phyloP scores from a whole-genome alignment of 257 asterid species.

The Nicotiana tomentosiformis region DNA sequence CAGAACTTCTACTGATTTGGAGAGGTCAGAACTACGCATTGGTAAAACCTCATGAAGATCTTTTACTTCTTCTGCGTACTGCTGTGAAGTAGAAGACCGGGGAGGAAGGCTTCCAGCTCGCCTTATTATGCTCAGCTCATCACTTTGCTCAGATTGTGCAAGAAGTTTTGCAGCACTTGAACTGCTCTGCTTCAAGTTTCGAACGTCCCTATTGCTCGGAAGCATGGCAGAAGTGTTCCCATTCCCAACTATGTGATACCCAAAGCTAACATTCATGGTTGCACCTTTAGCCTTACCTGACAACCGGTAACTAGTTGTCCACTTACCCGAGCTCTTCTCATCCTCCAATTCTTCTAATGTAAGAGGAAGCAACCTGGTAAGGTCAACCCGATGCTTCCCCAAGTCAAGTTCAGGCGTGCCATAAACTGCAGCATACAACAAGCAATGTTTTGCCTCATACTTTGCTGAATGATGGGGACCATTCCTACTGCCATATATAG shows the following conservation, averaged over 20 bases:
- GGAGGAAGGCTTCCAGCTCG: slow-evolving; percentile 65
- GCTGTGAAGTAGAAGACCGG: slow-evolving; percentile 31
- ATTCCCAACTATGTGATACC: slow-evolving; percentile 51
- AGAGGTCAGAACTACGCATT: slow-evolving; percentile 37
- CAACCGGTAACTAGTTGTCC: slow-evolving; percentile 90
- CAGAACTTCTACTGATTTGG: slow-evolving; percentile 58
- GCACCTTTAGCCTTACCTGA: slow-evolving; percentile 87
- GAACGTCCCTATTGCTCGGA: slow-evolving; percentile 22
- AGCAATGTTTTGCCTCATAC: slow-evolving; percentile 78
- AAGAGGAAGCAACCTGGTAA: slow-evolving; percentile 89
- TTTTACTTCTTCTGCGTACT: slow-evolving; percentile 51
- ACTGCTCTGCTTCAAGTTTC: slow-evolving; percentile 27
- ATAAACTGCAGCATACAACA: slow-evolving; percentile 62
- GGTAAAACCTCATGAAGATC: slow-evolving; percentile 87
- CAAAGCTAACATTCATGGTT: slow-evolving; percentile 71
- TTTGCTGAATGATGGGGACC: slow-evolving; percentile 84
- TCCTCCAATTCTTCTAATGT: slow-evolving; percentile 86
- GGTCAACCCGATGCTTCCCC: slow-evolving; percentile 83
- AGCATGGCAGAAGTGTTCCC: slow-evolving; percentile 16
- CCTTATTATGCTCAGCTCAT: slow-evolving; percentile 27
- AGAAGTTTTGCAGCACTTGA: slow-evolving; percentile 20
- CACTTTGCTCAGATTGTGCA: slow-evolving; percentile 26
- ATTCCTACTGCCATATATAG: slow-evolving; percentile 67
- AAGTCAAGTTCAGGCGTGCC: slow-evolving; percentile 74
- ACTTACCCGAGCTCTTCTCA: slow-evolving; percentile 78